These are phyloP conservation scores for Strigomonas culicis DNA, from an alignment of 208 protist species.

Conservation along the genomic window DNA sequence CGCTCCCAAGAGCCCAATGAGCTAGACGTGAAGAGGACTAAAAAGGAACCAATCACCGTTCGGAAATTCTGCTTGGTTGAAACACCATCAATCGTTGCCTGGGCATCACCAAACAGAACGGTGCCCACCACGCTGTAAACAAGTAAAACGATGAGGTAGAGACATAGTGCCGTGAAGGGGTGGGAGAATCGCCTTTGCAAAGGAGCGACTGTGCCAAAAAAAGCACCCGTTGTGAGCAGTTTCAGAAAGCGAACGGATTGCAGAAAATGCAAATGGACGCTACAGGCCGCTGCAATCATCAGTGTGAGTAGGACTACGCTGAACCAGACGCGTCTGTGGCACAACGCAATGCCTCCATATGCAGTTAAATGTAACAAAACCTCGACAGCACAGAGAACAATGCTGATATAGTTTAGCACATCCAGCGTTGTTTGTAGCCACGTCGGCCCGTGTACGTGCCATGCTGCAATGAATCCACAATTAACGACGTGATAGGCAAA, in stretches of 20 bases:
- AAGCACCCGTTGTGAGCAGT: conserved; percentile 22
- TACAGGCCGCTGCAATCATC: conserved; percentile 22
- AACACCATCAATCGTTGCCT: conserved; percentile 13
- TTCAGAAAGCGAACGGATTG: conserved; percentile 33
- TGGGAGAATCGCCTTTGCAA: conserved; percentile 9
- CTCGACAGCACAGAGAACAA: conserved; percentile 28
- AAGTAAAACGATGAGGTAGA: conserved; percentile 37
- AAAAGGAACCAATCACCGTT: conserved; percentile 39
- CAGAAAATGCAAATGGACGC: conserved; percentile 25
- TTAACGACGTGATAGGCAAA: conserved; percentile 20
- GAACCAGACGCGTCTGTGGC: conserved; percentile 14
- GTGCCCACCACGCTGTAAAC: conserved; percentile 49
- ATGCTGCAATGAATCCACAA: conserved; percentile 27
- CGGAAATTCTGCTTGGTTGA: conserved; percentile 55
- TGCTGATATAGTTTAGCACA: conserved; percentile 28
- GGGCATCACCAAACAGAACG: conserved; percentile 36
- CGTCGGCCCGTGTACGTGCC: conserved; percentile 15
- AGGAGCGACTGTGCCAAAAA: conserved; percentile 25
- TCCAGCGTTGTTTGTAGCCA: conserved; percentile 25
- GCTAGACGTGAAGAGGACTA: conserved; percentile 50
- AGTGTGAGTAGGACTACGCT: conserved; percentile 36
- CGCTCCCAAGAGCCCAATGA: conserved; percentile 51
- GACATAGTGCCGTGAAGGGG: conserved; percentile 22
- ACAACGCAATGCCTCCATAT: conserved; percentile 27
- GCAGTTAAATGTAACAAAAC: conserved; percentile 29